These are phyloP conservation scores for Mucor plumbeus DNA, from an alignment of 371 early-diverging fungal genomes.

Conservation along the genomic window DNA sequence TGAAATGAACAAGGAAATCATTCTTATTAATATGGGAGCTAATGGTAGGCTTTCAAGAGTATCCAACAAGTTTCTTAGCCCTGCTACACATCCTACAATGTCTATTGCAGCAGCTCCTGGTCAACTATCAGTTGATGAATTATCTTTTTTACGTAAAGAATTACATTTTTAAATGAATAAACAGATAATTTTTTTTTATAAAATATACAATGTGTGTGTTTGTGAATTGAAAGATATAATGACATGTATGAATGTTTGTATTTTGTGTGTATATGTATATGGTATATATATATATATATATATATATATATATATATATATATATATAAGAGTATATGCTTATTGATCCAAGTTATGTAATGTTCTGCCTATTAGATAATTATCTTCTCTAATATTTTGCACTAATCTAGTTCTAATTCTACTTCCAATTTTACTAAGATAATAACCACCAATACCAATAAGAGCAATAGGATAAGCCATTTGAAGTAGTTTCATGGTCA, in stretches of 20 bases:
- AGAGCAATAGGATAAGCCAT: constrained; percentile 46
- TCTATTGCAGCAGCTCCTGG: constrained; percentile 88
- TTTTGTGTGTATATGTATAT: neutral
- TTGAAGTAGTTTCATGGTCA: constrained; percentile 36
- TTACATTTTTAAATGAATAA: constrained; percentile 28
- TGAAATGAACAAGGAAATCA: constrained; percentile 61
- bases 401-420: constrained; percentile 51
- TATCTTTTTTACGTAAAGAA: constrained; percentile 46
- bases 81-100: constrained; percentile 85
- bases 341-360: constrained; percentile 65
- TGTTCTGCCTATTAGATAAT: constrained; percentile 66
- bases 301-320: neutral
- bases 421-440: constrained; percentile 35
- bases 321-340: neutral
- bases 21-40: constrained; percentile 91
- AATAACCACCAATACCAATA: constrained; percentile 27
- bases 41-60: constrained; percentile 86
- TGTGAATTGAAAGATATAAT: neutral
- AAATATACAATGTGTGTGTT: neutral
- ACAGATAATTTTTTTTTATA: neutral
- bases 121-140: constrained; percentile 79
- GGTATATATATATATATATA: too few species aligned
- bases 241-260: neutral
- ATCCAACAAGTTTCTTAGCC: constrained; percentile 81
- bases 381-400: constrained; percentile 63